Base-by-base conservation (phyloP, 2,329 filamentous ascomycete species). In the Zymoseptoria ardabiliae region DNA sequence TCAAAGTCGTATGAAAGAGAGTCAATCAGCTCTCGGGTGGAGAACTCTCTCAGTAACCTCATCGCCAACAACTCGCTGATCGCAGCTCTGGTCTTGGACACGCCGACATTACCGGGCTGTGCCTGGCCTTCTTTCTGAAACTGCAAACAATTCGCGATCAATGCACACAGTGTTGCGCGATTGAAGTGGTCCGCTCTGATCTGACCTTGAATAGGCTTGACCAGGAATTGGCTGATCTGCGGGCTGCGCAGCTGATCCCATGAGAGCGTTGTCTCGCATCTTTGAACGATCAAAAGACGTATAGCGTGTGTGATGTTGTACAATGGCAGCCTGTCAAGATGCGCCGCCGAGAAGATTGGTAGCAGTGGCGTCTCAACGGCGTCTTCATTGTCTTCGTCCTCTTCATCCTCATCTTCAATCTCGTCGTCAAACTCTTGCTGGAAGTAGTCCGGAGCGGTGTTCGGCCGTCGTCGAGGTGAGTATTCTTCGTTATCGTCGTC, bases 221-320 rank as follows among this genome's bases (percentile, higher is more conserved):
- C 84, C 41, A 97, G 82, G 72, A 97, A 97, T 71, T 96, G 92
- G 17, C 91, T 96, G 58, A 97, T 88, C 72, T 97, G 93, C 2
- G 93, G 93, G n/a, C 91, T 96, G 64, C 92, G 85, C 63, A 97
- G 80, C 73, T 97, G 93, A 65, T 97, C 93, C 92, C 92, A 97
- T 17, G 91, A 88, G 55, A 97, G 78, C 0, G 91, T 93, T 1
- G 92, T 97, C 77, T 97, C 93, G 74, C 91, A 96, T 71, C 89
- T 86, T 60, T 90, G 82, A 65, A 90, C 84, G 61, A 97, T 86
- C 58, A 97, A 82, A 56, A 91, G 85, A 65, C 93, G 89, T 63
- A 97, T 92, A 30, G 90, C 85, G 75, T 97, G 93, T 25, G 92
- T 96, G 66, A 95, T 85, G 73, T 86, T 89, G 78, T 97, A 97